These are phyloP conservation scores for Candida dajiaensis DNA, from an alignment of 805 yeast species.

Conservation along the genomic window DNA sequence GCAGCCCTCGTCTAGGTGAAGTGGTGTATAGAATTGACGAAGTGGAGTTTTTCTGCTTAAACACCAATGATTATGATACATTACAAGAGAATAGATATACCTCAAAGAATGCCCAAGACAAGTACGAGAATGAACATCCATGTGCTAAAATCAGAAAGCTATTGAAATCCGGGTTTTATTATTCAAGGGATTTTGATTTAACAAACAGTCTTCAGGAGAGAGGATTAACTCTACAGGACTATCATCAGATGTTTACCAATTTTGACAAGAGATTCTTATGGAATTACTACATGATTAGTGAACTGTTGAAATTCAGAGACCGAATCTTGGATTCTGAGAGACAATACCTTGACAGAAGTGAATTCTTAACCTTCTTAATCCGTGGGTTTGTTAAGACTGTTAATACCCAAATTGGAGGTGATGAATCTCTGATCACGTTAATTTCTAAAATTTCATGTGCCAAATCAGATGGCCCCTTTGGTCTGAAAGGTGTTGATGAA, in stretches of 20 bases:
- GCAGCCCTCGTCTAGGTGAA: constrained; percentile 52
- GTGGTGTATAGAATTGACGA: constrained; percentile 47
- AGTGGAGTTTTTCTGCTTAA: constrained; percentile 61
- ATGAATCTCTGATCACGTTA: constrained; percentile 50
- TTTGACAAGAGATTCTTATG: constrained; percentile 81
- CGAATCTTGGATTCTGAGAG: constrained; percentile 59
- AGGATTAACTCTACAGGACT: constrained; percentile 38
- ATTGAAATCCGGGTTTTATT: constrained; percentile 80
- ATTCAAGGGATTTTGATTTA: constrained; percentile 83
- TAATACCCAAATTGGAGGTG: constrained; percentile 23
- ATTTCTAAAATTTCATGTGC: constrained; percentile 89
- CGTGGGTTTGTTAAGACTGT: constrained; percentile 87
- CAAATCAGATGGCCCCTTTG: constrained; percentile 81
- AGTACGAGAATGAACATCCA: constrained; percentile 56
- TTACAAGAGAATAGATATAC: constrained; percentile 19
- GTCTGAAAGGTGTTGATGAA: constrained; percentile 85
- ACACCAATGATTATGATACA: constrained; percentile 47
- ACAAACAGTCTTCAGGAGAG: constrained; percentile 75
- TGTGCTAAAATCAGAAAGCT: constrained; percentile 71
- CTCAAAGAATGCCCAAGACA: constrained; percentile 23
- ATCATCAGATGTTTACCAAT: constrained; percentile 34
- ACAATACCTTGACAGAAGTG: constrained; percentile 53
- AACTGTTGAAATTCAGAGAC: constrained; percentile 63
- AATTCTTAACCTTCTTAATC: constrained; percentile 75
- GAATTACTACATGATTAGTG: constrained; percentile 82